These are phyloP conservation scores for Catharanthus roseus DNA, from an alignment of 257 asterid genomes.

Conservation along the genomic window DNA sequence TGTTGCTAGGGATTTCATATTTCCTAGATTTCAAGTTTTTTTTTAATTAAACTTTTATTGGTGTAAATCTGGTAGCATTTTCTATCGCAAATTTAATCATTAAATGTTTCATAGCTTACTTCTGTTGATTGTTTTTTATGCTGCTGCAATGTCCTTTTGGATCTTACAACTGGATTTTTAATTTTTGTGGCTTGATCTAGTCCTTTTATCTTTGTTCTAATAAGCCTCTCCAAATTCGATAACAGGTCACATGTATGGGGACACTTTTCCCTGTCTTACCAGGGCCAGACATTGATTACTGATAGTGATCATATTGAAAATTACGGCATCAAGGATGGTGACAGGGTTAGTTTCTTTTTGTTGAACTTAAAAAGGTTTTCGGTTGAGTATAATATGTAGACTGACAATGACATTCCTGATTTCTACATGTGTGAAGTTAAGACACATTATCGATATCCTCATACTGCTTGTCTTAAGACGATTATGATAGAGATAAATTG, in stretches of 20 bases:
- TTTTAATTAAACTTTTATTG: too few relatives aligned
- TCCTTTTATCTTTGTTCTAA: constrained; percentile 13
- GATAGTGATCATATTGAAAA: constrained; percentile 42
- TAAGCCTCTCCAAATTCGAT: constrained; percentile 2
- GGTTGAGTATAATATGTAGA: background rate
- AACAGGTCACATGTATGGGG: constrained; percentile 81
- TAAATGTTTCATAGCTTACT: background rate
- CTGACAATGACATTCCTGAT: background rate
- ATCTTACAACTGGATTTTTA: background rate
- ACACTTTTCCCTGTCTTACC: constrained; percentile 62
- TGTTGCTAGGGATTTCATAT: background rate
- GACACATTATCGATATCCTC: background rate
- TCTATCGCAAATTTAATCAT: background rate
- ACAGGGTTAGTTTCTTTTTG: constrained; percentile 43
- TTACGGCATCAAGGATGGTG: constrained; percentile 59
- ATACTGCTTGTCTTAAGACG: background rate
- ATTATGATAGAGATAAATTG: background rate
- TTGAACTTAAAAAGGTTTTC: background rate
- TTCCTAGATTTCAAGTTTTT: too few relatives aligned
- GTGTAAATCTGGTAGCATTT: background rate
- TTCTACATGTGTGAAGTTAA: background rate
- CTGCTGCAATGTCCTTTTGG: background rate
- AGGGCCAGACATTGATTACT: constrained; percentile 42
- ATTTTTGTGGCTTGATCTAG: background rate
- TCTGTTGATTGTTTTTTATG: background rate